Conservation (phyloP, 1,139 yeast genomes). For the Groenewaldozyma sp. region DNA sequence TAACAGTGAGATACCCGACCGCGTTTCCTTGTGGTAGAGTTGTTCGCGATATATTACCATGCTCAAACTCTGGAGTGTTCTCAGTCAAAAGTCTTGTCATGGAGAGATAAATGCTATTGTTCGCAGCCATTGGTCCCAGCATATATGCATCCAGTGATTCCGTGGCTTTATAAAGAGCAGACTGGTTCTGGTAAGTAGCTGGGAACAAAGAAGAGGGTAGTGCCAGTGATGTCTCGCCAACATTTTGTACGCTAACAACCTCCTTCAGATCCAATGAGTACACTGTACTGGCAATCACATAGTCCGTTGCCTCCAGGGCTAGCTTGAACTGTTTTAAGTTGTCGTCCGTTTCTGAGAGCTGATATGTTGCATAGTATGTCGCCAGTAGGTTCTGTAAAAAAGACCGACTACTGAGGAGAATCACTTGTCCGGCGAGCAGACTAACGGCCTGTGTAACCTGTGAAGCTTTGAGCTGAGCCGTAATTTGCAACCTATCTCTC, state of each 20-base stretch:
- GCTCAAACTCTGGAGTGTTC: conserved; percentile 19
- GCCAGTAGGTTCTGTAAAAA: conserved; percentile 24
- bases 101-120: conserved; percentile 15
- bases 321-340: conserved; percentile 14
- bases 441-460: conserved; percentile 65
- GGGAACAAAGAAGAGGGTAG: conserved; percentile 12
- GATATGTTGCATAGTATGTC: conserved; percentile 20
- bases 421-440: conserved; percentile 52
- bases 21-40: conserved; percentile 23
- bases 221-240: neutral
- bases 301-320: conserved; percentile 21
- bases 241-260: conserved; percentile 8
- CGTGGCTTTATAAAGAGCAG: conserved; percentile 9
- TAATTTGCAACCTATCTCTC: conserved; percentile 62
- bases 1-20: conserved; percentile 64
- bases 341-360: conserved; percentile 9
- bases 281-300: conserved; percentile 18
- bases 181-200: conserved; percentile 8
- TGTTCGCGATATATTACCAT: conserved; percentile 7
- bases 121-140: conserved; percentile 17
- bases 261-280: conserved; percentile 15
- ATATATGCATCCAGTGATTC: conserved; percentile 13
- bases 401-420: conserved; percentile 21
- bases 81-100: conserved; percentile 19
- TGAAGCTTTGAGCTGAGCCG: conserved; percentile 71